Conservation (phyloP, 306 rosid genomes). For the Cucurbita ficifolia region DNA sequence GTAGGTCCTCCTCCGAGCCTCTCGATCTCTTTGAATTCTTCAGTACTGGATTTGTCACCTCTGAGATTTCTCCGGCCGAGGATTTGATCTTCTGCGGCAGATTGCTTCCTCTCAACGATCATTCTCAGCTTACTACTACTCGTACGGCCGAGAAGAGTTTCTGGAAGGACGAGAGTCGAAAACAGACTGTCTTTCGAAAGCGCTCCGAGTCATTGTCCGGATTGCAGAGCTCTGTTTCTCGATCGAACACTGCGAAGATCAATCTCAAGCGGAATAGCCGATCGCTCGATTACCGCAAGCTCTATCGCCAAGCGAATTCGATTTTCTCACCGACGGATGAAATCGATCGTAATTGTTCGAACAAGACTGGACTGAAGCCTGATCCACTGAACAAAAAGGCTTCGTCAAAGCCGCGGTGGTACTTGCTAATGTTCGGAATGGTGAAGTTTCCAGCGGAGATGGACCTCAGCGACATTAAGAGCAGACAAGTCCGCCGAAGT, state of each 20-base stretch:
- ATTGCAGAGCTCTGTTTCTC: conserved; percentile 20
- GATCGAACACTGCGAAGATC: conserved; percentile 27
- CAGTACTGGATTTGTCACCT: conserved; percentile 10
- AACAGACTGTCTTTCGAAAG: conserved; percentile 7
- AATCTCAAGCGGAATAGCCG: conserved; percentile 33
- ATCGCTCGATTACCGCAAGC: conserved; percentile 36
- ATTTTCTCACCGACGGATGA: conserved; percentile 13
- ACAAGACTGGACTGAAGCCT: conserved; percentile 13
- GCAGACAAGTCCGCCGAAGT: conserved; percentile 48
- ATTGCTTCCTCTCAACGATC: conserved; percentile 28
- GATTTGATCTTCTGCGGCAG: conserved; percentile 54
- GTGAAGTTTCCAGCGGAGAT: conserved; percentile 60
- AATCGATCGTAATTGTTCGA: conserved; percentile 22
- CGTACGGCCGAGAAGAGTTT: neutral
- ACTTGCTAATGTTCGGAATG: conserved; percentile 46
- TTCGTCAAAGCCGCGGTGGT: conserved; percentile 47
- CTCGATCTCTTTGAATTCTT: conserved; percentile 34
- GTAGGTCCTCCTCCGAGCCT: conserved; percentile 19
- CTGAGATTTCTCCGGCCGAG: conserved; percentile 47
- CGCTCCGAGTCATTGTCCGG: conserved; percentile 39
- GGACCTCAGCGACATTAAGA: conserved; percentile 68
- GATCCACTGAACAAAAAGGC: conserved; percentile 17
- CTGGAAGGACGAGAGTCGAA: neutral
- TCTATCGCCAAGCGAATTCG: conserved; percentile 18
- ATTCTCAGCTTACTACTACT: neutral